Conservation (phyloP, 208 protist genomes). For the Balamuthia mandrillaris region DNA sequence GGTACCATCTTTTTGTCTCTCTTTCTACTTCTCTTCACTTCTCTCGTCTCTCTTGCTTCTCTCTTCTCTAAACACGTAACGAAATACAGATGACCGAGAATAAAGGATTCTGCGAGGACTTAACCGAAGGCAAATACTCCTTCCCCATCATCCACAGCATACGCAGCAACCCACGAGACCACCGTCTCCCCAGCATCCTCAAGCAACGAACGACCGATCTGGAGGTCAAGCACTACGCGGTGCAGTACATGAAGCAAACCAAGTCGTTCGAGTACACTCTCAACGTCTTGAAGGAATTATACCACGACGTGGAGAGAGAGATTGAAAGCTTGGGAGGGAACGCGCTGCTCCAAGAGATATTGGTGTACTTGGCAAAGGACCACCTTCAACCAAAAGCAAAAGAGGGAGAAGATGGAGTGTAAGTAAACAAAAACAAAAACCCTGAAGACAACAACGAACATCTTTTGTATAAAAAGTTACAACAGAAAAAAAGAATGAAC, state of each 20-base stretch:
- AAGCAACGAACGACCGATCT: slow-evolving; percentile 46
- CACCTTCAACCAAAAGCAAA: no score
- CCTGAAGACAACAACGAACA: no score
- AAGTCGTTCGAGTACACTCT: slow-evolving; percentile 62
- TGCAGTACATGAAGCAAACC: slow-evolving; percentile 54
- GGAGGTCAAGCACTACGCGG: slow-evolving; percentile 67
- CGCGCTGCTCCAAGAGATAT: neutral
- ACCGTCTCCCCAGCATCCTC: slow-evolving; percentile 56
- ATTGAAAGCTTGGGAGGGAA: slow-evolving; percentile 30
- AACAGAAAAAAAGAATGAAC: no score
- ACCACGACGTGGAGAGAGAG: slow-evolving; percentile 1
- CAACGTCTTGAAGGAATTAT: neutral
- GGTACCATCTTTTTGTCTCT: neutral
- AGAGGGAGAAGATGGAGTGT: no score
- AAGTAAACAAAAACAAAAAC: no score
- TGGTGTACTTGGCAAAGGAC: slow-evolving; percentile 1
- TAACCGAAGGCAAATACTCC: slow-evolving; percentile 82
- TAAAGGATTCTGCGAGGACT: slow-evolving; percentile 76
- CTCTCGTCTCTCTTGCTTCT: neutral
- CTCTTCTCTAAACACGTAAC: no score
- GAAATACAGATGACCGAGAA: slow-evolving; percentile 59
- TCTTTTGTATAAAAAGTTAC: no score
- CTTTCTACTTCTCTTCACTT: neutral
- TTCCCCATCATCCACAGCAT: slow-evolving; percentile 78
- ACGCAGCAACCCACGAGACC: slow-evolving; percentile 19